These are phyloP conservation scores for Clarireedia hainanense DNA, from an alignment of 2,329 filamentous ascomycete species.

Conservation along the genomic window DNA sequence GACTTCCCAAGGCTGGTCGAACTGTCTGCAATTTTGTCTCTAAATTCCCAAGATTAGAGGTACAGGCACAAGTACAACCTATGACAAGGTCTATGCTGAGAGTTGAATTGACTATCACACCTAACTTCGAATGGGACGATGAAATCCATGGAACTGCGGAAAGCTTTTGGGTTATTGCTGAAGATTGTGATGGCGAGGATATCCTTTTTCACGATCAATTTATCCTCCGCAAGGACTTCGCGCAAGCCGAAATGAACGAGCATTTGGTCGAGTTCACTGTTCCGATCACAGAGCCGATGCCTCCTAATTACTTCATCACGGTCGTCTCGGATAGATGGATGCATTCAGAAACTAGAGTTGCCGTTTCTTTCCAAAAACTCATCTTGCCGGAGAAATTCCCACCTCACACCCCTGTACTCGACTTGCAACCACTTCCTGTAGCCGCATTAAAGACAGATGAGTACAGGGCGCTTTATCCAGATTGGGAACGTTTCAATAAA, in stretches of 20 bases:
- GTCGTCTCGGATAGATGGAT: slow-evolving; percentile 96
- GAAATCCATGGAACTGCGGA: slow-evolving; percentile 79
- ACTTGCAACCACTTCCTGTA: slow-evolving; percentile 85
- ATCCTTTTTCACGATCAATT: slow-evolving; percentile 95
- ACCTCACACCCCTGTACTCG: slow-evolving; percentile 82
- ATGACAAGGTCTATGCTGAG: slow-evolving; percentile 90
- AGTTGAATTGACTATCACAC: slow-evolving; percentile 82
- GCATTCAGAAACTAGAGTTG: slow-evolving; percentile 89
- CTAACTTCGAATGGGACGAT: slow-evolving; percentile 95
- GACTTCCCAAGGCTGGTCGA: slow-evolving; percentile 80
- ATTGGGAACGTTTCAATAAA: slow-evolving; percentile 89
- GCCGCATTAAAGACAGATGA: slow-evolving; percentile 81
- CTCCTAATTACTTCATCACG: slow-evolving; percentile 96
- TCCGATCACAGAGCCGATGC: slow-evolving; percentile 94
- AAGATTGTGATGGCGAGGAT: slow-evolving; percentile 95
- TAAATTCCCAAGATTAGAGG: slow-evolving; percentile 87
- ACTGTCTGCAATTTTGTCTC: slow-evolving; percentile 78
- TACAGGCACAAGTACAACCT: slow-evolving; percentile 90
- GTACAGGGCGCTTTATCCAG: slow-evolving; percentile 71
- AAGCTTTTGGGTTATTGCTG: slow-evolving; percentile 94
- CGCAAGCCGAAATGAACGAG: slow-evolving; percentile 76
- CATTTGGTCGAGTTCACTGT: slow-evolving; percentile 95
- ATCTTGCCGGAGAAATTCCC: slow-evolving; percentile 94
- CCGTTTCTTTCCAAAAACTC: slow-evolving; percentile 91
- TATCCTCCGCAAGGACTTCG: slow-evolving; percentile 82